Evolutionary conservation across 2,329 filamentous ascomycete species (phyloP).

Genomic region (Fusarium gaditjirri): DNA sequence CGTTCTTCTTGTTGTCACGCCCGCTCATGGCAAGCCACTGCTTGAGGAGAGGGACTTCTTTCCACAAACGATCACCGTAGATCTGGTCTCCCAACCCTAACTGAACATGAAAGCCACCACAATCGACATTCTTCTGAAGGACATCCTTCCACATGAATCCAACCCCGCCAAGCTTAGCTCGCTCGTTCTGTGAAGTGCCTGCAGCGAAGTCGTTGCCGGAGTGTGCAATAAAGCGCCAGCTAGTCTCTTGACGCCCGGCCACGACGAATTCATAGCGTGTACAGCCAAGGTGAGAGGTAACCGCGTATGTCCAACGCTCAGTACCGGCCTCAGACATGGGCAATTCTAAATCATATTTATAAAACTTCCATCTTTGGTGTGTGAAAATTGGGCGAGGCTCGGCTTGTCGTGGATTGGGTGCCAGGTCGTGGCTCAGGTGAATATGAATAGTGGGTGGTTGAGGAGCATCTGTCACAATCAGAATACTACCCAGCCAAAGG

Average conservation of each 20-base stretch:
- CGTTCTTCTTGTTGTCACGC: slow-evolving; percentile 90
- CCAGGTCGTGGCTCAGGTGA: slow-evolving; percentile 88
- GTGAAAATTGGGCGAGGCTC: slow-evolving; percentile 84
- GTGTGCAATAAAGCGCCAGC: slow-evolving; percentile 95
- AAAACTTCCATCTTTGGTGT: slow-evolving; percentile 95
- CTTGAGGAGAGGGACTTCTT: slow-evolving; percentile 90
- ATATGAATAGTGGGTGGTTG: slow-evolving; percentile 97
- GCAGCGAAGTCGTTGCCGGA: slow-evolving; percentile 96
- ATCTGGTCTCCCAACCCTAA: slow-evolving; percentile 94
- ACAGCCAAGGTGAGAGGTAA: slow-evolving; percentile 95
- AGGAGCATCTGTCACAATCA: slow-evolving; percentile 89
- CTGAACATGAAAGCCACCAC: slow-evolving; percentile 94
- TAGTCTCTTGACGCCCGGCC: slow-evolving; percentile 87
- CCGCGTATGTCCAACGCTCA: slow-evolving; percentile 95
- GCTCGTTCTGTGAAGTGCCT: slow-evolving; percentile 85
- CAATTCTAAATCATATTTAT: slow-evolving; percentile 91
- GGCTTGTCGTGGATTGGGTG: slow-evolving; percentile 90
- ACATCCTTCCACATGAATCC: slow-evolving; percentile 99
- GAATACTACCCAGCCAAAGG: slow-evolving; percentile 90
- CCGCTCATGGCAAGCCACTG: slow-evolving; percentile 96
- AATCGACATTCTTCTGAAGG: slow-evolving; percentile 95
- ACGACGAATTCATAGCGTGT: slow-evolving; percentile 98
- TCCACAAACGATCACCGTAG: slow-evolving; percentile 95
- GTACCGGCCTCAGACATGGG: slow-evolving; percentile 84
- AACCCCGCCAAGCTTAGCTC: slow-evolving; percentile 85